A percentile compares a stretch with the other conserved stretches of the same genome.
Conservation (phyloP, 371 early-diverging fungal species). For the Mucor circinelloides region DNA sequence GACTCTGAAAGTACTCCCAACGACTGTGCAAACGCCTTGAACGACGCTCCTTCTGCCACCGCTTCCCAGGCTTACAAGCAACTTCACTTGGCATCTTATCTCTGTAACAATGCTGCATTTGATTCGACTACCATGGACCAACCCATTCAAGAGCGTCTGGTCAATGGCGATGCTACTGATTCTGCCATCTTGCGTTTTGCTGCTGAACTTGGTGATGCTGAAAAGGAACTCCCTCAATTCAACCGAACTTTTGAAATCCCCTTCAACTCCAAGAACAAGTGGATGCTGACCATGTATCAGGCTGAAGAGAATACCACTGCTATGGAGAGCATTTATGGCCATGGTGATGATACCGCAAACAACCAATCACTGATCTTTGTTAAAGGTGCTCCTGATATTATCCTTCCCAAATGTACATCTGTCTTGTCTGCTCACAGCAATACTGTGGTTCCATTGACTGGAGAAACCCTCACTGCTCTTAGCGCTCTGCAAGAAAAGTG, state of each 20-base stretch:
- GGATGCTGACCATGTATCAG: slow-evolving; percentile 63
- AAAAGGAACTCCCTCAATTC: slow-evolving; percentile 21
- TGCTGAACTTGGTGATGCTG: slow-evolving; percentile 28
- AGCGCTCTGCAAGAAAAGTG: slow-evolving; percentile 51
- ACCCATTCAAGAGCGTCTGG: slow-evolving; percentile 52
- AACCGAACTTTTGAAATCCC: slow-evolving; percentile 51
- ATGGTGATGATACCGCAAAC: background rate
- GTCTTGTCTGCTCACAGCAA: slow-evolving; percentile 42
- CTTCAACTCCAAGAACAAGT: slow-evolving; percentile 67
- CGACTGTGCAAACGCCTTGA: slow-evolving; percentile 19
- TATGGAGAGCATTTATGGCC: slow-evolving; percentile 10
- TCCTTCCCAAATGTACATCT: slow-evolving; percentile 54
- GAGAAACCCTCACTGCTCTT: slow-evolving; percentile 28
- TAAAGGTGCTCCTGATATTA: slow-evolving; percentile 79
- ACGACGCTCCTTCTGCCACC: slow-evolving; percentile 5
- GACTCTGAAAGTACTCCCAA: slow-evolving; percentile 36
- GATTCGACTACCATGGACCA: slow-evolving; percentile 41
- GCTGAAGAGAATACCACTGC: slow-evolving; percentile 20
- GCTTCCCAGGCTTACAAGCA: slow-evolving; percentile 27
- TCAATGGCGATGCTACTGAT: slow-evolving; percentile 77
- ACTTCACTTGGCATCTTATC: slow-evolving; percentile 51
- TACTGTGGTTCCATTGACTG: slow-evolving; percentile 40
- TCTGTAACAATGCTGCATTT: slow-evolving; percentile 68
- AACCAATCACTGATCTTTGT: slow-evolving; percentile 43
- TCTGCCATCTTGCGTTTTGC: slow-evolving; percentile 69